Conservation (phyloP, 805 yeast species). For the Saccharomycopsis sp. region DNA sequence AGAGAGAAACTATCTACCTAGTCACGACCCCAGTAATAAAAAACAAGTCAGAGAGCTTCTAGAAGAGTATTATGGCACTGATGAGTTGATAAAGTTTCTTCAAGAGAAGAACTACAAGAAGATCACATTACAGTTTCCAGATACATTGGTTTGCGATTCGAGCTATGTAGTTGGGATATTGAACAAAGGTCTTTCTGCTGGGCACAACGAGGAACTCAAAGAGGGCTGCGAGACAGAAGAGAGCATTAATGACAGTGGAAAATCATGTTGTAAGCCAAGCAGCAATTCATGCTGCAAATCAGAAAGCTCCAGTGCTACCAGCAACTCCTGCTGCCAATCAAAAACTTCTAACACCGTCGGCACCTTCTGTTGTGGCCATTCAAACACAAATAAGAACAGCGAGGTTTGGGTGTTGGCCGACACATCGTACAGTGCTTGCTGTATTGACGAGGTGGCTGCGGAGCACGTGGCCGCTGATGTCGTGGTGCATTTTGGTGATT, state of each 20-base stretch:
- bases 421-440: conserved; percentile 91
- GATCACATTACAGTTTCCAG: conserved; percentile 90
- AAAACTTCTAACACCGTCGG: neutral
- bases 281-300: too few species aligned
- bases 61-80: conserved; percentile 48
- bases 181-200: conserved; percentile 28
- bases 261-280: too few species aligned
- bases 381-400: conserved; percentile 7
- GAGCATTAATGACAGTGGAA: neutral
- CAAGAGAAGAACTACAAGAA: conserved; percentile 34
- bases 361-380: conserved; percentile 14
- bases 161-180: conserved; percentile 56
- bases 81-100: conserved; percentile 39
- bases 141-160: conserved; percentile 68
- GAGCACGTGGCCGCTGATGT: conserved; percentile 83
- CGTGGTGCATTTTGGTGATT: conserved; percentile 91
- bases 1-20: conserved; percentile 12
- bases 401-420: conserved; percentile 84
- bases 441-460: conserved; percentile 96
- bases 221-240: neutral
- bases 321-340: neutral
- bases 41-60: conserved; percentile 25
- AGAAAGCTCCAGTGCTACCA: conserved; percentile 8
- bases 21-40: conserved; percentile 4
- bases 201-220: neutral